Conservation (phyloP, 2,329 filamentous ascomycete genomes). For the Claviceps digitariae region DNA sequence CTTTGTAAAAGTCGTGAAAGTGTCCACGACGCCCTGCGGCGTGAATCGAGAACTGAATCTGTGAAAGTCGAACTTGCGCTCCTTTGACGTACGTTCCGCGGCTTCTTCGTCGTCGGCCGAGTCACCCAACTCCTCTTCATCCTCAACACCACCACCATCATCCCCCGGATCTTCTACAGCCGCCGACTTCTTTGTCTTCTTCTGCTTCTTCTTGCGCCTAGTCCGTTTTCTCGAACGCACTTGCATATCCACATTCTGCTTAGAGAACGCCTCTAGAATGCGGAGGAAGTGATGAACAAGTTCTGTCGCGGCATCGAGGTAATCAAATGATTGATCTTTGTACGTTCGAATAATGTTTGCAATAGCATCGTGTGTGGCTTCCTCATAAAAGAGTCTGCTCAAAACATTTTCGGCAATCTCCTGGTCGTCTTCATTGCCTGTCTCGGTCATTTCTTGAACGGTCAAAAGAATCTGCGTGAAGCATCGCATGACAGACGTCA, state of each 20-base stretch:
- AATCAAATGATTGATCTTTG: conserved; percentile 87
- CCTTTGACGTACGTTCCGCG: conserved; percentile 57
- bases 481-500: conserved; percentile 81
- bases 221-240: conserved; percentile 68
- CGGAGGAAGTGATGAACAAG: conserved; percentile 82
- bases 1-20: conserved; percentile 66
- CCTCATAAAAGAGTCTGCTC: conserved; percentile 96
- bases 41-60: conserved; percentile 71
- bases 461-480: conserved; percentile 91
- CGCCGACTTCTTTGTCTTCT: conserved; percentile 60
- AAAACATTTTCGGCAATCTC: conserved; percentile 97
- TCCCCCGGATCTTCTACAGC: conserved; percentile 20
- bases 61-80: conserved; percentile 89
- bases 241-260: conserved; percentile 88
- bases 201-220: conserved; percentile 65
- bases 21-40: conserved; percentile 74
- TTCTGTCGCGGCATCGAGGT: conserved; percentile 84
- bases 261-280: conserved; percentile 84
- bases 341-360: conserved; percentile 71
- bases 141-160: conserved; percentile 34
- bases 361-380: conserved; percentile 80
- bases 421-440: conserved; percentile 77
- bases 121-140: conserved; percentile 50
- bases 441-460: conserved; percentile 82
- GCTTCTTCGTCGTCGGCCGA: conserved; percentile 57